Conservation (phyloP, 805 yeast species). For the Metschnikowia similis region DNA sequence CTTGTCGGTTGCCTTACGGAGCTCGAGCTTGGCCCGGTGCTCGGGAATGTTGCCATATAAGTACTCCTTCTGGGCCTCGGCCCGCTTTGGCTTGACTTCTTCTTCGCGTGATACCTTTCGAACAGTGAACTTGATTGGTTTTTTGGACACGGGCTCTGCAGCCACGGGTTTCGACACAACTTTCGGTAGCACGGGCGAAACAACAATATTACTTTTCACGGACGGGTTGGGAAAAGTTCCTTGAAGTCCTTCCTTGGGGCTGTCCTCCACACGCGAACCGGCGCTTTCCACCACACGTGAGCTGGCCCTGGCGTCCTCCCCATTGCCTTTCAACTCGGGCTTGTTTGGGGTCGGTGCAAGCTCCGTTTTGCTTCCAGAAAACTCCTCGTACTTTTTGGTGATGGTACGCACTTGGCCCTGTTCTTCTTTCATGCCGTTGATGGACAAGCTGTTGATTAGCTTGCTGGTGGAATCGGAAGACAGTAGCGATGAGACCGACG, state of each 20-base stretch:
- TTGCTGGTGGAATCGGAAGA: constrained; percentile 16
- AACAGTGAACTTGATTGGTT: constrained; percentile 19
- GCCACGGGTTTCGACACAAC: constrained; percentile 5
- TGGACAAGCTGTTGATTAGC: constrained; percentile 13
- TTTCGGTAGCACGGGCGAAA: constrained; percentile 9
- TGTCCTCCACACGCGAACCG: too few species aligned
- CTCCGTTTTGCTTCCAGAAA: not conserved
- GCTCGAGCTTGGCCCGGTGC: constrained; percentile 10
- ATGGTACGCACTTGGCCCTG: constrained; percentile 3
- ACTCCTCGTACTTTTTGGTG: constrained; percentile 2
- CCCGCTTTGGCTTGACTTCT: not conserved
- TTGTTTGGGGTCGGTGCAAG: not conserved
- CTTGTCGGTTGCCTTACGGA: constrained; percentile 10
- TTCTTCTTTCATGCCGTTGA: constrained; percentile 1
- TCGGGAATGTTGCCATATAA: constrained; percentile 19
- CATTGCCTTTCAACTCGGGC: not conserved
- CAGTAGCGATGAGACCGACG: constrained; percentile 13
- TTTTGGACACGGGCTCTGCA: constrained; percentile 3
- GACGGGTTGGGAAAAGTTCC: not conserved
- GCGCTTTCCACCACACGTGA: too few species aligned
- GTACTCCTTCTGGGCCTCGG: constrained; percentile 3
- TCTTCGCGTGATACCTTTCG: constrained; percentile 18
- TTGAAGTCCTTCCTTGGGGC: too few species aligned
- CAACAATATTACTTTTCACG: not conserved
- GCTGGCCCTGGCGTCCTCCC: not conserved